Evolutionary conservation across 75 land plant species (phyloP).

Genomic region (Isoetes taiwanensis): DNA sequence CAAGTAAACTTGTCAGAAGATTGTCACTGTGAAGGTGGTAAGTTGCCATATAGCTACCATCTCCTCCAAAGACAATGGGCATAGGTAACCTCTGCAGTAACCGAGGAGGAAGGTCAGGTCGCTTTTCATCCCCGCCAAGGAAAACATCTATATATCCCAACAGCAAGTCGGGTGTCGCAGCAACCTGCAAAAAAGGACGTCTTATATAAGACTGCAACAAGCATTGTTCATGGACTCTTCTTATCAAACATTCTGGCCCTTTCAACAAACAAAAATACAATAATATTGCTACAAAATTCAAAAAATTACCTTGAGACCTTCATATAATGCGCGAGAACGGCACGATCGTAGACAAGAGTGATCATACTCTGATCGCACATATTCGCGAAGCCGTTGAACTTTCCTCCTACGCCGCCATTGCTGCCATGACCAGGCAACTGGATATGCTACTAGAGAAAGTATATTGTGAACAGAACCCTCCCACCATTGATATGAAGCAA

Average conservation of each 20-base stretch:
- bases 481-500: conserved; percentile 98
- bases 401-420: conserved; percentile 92
- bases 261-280: background rate
- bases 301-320: conserved; percentile 79
- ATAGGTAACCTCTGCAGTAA: conserved; percentile 77
- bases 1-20: conserved; percentile 73
- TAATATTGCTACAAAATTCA: background rate
- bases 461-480: conserved; percentile 94
- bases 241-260: background rate
- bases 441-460: conserved; percentile 67
- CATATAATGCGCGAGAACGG: conserved; percentile 95
- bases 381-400: conserved; percentile 80
- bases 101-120: conserved; percentile 78
- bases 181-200: conserved; percentile 42
- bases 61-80: conserved; percentile 73
- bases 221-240: background rate
- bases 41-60: conserved; percentile 96
- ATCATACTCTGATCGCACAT: conserved; percentile 92
- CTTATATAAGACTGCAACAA: background rate
- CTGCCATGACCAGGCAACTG: conserved; percentile 97
- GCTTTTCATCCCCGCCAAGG: conserved; percentile 97
- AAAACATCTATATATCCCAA: conserved; percentile 88
- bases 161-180: conserved; percentile 88
- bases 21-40: conserved; percentile 89
- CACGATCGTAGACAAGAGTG: conserved; percentile 96